These are phyloP conservation scores for Nasturtium officinale DNA, from an alignment of 345 rosid species.

Conservation along the genomic window DNA sequence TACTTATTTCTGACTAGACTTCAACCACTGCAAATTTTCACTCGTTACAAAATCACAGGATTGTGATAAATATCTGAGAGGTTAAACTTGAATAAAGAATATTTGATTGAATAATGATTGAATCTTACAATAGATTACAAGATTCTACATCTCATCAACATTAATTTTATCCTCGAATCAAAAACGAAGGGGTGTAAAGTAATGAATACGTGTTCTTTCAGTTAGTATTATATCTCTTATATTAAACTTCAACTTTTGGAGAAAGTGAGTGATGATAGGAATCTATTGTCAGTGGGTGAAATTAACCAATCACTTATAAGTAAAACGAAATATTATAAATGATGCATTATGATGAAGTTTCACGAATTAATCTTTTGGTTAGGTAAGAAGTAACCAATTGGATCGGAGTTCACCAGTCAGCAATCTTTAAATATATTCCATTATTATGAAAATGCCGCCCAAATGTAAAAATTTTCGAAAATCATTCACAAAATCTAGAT, in stretches of 20 bases:
- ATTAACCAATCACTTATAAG: conserved; percentile 31
- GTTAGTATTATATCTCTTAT: conserved; percentile 1
- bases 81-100: not conserved
- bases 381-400: conserved; percentile 36
- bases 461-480: not conserved
- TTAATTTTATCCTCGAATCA: conserved; percentile 24
- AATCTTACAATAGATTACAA: conserved; percentile 3
- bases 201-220: conserved; percentile 31
- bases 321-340: conserved; percentile 4
- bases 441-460: not conserved
- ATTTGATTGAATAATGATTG: conserved; percentile 31
- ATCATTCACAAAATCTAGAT: not conserved
- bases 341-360: conserved; percentile 27
- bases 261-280: conserved; percentile 36
- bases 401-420: conserved; percentile 30
- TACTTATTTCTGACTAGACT: not conserved
- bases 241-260: conserved; percentile 26
- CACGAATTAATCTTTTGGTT: conserved; percentile 39
- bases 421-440: conserved; percentile 17
- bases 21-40: not conserved
- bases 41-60: not conserved
- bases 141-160: conserved; percentile 14
- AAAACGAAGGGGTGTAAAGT: conserved; percentile 24
- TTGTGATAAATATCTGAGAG: not conserved
- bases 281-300: conserved; percentile 33